Evolutionary conservation across 495 filamentous ascomycete species (phyloP), one percentile per base, ranked within the genome.

Genomic region (Choiromyces venosus): DNA sequence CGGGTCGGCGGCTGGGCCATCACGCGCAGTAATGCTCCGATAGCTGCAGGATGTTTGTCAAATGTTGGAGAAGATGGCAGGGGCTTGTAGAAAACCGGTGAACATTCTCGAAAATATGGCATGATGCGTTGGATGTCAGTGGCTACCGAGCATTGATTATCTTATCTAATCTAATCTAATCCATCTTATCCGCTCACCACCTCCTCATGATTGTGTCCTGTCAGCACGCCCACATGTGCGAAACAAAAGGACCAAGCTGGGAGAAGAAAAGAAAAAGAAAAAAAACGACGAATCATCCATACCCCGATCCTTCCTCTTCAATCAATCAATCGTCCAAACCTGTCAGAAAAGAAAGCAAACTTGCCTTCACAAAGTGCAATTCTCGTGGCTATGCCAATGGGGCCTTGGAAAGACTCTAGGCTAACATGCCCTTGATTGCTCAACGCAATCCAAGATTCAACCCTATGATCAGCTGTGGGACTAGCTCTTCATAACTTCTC

Each of bases 51-150:
- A 64, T 46, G 35, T 65, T 69, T 69, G 36, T 29, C 8, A 64
- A 74, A 56, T 38, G 66, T 37, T 66, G 73, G 65, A 29, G 75
- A 77, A 77, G 21, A 36, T 76, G 42, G 73, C 44, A 61, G 74
- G 75, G 25, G 52, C 10, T 16, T 33, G 12, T 33, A 4, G 52
- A 61, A 61, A 61, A 9, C 52, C 2, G 18, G 25, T 10, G 52
- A 61, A 61, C 25, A 61, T 61, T 61, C 52, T 0, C 25, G 52
- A 61, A 61, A 14, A 6, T 18, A 33, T 29, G 7, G 10, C 10
- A 52, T 52, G 21, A 52, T 25, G n/a, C 25, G n/a, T 61, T 29
- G 10, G 7, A 4, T 10, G 9, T 2, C 3, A 2, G 52, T 33
- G 52, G 52, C 25, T 12, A 18, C 12, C 25, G 5, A 14, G 33